A percentile compares a stretch with the other conserved stretches of the same genome.
Conservation (phyloP, 139 green algal species). For the Raphidocelis subcapitata region DNA sequence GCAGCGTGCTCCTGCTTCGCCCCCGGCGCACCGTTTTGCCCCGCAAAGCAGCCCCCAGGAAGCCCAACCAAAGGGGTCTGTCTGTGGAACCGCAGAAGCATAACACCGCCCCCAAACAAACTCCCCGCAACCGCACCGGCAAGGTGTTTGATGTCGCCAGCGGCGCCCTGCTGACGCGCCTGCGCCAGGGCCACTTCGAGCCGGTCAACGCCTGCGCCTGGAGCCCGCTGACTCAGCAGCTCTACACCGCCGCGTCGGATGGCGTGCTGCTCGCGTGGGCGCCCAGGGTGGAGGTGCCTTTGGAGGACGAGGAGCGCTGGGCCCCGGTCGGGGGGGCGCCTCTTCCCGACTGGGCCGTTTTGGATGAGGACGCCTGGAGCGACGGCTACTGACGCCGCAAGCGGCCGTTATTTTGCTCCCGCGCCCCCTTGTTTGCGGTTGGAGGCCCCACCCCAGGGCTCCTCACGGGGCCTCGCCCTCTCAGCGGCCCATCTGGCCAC, state of each 20-base stretch:
- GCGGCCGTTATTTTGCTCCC: no score
- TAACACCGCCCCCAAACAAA: no score
- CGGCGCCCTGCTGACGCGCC: conserved; percentile 36
- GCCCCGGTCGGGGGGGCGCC: not conserved
- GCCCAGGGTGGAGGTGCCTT: conserved; percentile 18
- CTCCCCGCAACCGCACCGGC: conserved; percentile 7
- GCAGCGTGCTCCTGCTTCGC: not conserved
- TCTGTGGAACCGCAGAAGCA: no score
- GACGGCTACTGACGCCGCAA: conserved; percentile 15
- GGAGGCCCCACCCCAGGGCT: no score
- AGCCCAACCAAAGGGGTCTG: no score
- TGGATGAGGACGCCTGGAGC: conserved; percentile 57
- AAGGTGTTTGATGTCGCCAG: conserved; percentile 63
- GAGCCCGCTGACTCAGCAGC: conserved; percentile 47
- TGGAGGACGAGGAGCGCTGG: not conserved
- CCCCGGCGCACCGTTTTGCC: not conserved
- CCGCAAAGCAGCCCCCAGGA: not conserved
- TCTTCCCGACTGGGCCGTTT: not conserved
- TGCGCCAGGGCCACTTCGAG: conserved; percentile 60
- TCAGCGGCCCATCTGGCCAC: no score
- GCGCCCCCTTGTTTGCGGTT: no score
- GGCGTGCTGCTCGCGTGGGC: conserved; percentile 66
- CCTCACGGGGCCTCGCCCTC: no score
- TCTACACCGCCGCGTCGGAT: conserved; percentile 76
- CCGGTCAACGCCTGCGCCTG: conserved; percentile 50